Evolutionary conservation across 495 filamentous ascomycete genomes (phyloP), one percentile per base, ranked within the genome.

Genomic region (Neurospora sp.): DNA sequence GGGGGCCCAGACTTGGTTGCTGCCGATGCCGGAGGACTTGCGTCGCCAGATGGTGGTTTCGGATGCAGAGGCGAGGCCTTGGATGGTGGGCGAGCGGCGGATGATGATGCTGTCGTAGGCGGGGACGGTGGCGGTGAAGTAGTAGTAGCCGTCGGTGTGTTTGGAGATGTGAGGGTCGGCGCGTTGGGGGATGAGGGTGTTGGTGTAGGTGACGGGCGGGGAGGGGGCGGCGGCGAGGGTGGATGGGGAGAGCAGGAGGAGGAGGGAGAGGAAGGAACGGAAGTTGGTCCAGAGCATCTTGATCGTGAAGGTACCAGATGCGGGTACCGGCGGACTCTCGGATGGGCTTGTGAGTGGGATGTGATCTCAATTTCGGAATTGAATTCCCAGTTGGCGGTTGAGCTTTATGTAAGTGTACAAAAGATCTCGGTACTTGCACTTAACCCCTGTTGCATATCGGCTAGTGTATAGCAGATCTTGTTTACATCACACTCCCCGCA

Each of bases 1-100:
- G 3, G 87, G 87, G 0, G 87, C 87, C 87, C 87, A 90, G 42
- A 89, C 86, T 74, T 88, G 87, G 70, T 83, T 85, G 14, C 79
- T 82, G 72, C 85, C 88, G 31, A 87, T 82, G 18, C 78, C 77
- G 3, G 77, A 79, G 0, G 82, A 76, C 75, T 86, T 87, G n/a
- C 82, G 82, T 0, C 72, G 70, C 78, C 78, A 79, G 49, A 80
- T 74, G 12, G 76, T 77, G 0, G 75, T 79, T 42, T 80, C 77
- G n/a, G 81, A 72, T 0, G 86, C 86, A 1, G 80, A 82, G 72
- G 82, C 80, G 7, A 90, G 80, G 0, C 84, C 87, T 12, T 83
- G 80, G 39, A 90, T 79, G 7, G 85, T 88, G 1, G 80, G 83
- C 0, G 87, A 78, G 16, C 85, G 79, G 1, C 86, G 82, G 39